Evolutionary conservation across 305 asterid genomes (phyloP).

Genomic region (Fraxinus dipetala): DNA sequence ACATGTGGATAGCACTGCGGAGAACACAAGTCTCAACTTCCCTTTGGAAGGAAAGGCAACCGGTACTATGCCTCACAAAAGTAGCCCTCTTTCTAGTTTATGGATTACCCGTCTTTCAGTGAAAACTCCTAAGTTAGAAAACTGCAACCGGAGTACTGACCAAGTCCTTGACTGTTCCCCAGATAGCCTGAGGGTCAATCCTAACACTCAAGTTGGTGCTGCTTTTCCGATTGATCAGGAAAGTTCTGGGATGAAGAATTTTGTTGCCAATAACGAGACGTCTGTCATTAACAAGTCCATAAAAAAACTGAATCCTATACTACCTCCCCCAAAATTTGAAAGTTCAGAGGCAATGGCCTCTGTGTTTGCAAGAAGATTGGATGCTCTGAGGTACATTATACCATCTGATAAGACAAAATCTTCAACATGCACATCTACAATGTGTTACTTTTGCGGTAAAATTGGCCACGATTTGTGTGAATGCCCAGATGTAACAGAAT

Average conservation of each 20-base stretch:
- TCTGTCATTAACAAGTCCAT: slow-evolving; percentile 31
- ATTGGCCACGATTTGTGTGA: slow-evolving; percentile 46
- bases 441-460: slow-evolving; percentile 61
- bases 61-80: slow-evolving; percentile 16
- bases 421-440: slow-evolving; percentile 18
- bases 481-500: slow-evolving; percentile 41
- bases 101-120: slow-evolving; percentile 66
- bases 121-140: slow-evolving; percentile 20
- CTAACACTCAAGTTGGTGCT: slow-evolving; percentile 20
- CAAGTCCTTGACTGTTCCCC: slow-evolving; percentile 7
- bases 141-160: slow-evolving; percentile 19
- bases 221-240: slow-evolving; percentile 23
- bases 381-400: slow-evolving; percentile 49
- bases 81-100: slow-evolving; percentile 39
- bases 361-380: slow-evolving; percentile 60
- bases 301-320: slow-evolving; percentile 21
- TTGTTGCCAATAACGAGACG: slow-evolving; percentile 22
- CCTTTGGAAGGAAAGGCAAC: slow-evolving; percentile 18
- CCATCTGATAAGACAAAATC: slow-evolving; percentile 31
- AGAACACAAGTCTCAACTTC: slow-evolving; percentile 10
- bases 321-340: slow-evolving; percentile 27
- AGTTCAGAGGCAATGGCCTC: slow-evolving; percentile 57
- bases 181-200: slow-evolving; percentile 14
- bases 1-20: neutral
- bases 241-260: slow-evolving; percentile 18